Evolutionary conservation across 495 filamentous ascomycete species (phyloP).

Genomic region (Astrothelium macrocarpum): DNA sequence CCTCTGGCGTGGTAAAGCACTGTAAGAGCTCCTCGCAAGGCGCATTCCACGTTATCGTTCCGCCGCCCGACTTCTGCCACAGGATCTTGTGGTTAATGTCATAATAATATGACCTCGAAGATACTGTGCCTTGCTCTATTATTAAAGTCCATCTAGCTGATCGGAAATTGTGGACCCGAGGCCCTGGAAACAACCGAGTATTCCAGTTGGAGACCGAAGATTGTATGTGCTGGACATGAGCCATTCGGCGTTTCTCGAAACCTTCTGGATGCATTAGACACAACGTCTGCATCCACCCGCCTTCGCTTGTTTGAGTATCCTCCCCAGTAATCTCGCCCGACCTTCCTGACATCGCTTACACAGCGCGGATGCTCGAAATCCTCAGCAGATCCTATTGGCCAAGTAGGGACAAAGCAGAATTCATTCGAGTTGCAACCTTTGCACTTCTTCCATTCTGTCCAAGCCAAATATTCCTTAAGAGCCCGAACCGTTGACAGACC

Average conservation of each 20-base stretch:
- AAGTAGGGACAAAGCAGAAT: constrained; percentile 57
- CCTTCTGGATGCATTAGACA: neutral
- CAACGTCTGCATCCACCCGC: neutral
- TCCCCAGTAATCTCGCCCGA: constrained; percentile 5
- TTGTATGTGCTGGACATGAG: constrained; percentile 1
- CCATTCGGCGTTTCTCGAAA: neutral
- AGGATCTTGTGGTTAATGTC: neutral
- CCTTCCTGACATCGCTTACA: constrained; percentile 10
- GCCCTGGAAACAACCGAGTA: neutral
- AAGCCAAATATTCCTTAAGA: constrained; percentile 44
- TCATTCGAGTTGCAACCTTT: constrained; percentile 45
- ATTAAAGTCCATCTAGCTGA: neutral
- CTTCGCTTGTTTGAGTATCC: constrained; percentile 6
- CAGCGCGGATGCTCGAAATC: constrained; percentile 48
- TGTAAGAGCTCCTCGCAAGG: neutral
- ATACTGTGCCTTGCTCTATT: neutral
- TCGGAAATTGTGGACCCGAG: neutral
- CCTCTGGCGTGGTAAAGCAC: too few relatives aligned
- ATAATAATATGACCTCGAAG: neutral
- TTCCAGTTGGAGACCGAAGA: constrained; percentile 5
- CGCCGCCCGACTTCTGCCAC: neutral
- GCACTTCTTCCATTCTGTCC: constrained; percentile 56
- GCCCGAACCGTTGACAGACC: constrained; percentile 45
- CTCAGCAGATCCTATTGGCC: constrained; percentile 48
- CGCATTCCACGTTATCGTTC: neutral